Evolutionary conservation across 1,139 yeast species (phyloP).

Genomic region (Maudiozyma humilis): DNA sequence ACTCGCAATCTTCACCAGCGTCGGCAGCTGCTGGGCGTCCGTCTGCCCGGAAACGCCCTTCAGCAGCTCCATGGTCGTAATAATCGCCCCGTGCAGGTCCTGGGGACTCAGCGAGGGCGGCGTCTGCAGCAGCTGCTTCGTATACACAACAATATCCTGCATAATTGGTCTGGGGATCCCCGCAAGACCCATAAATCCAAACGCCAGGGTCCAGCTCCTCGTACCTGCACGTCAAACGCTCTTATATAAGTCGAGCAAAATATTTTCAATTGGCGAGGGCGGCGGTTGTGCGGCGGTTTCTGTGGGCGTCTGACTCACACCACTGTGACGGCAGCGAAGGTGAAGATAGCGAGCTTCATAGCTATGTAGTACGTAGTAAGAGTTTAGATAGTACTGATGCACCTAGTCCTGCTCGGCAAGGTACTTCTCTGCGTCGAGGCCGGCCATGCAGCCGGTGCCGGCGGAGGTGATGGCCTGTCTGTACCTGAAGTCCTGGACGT

Average conservation of each 20-base stretch:
- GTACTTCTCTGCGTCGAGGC: slow-evolving; percentile 84
- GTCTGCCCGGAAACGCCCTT: slow-evolving; percentile 5
- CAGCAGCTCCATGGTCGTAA: slow-evolving; percentile 15
- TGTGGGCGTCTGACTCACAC: too few relatives aligned
- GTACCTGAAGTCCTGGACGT: slow-evolving; percentile 91
- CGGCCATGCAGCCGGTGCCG: slow-evolving; percentile 99
- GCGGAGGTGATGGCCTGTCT: slow-evolving; percentile 99
- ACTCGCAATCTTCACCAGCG: slow-evolving; percentile 59
- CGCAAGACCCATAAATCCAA: too few relatives aligned
- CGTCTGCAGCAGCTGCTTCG: slow-evolving; percentile 22
- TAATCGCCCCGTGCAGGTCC: slow-evolving; percentile 24
- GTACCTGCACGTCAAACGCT: too few relatives aligned
- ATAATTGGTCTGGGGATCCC: background rate
- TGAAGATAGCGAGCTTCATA: too few relatives aligned
- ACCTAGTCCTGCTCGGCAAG: slow-evolving; percentile 56
- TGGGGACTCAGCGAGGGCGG: slow-evolving; percentile 22
- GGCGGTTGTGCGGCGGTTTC: too few relatives aligned
- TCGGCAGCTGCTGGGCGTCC: slow-evolving; percentile 6
- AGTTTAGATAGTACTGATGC: too few relatives aligned
- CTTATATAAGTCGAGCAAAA: too few relatives aligned
- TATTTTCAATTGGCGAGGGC: too few relatives aligned
- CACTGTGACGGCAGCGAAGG: too few relatives aligned
- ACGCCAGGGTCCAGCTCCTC: too few relatives aligned
- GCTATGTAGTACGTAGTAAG: too few relatives aligned
- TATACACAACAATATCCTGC: slow-evolving; percentile 12